Base-by-base conservation (phyloP, 179 eudicot genomes). In the Spergularia azorica region DNA sequence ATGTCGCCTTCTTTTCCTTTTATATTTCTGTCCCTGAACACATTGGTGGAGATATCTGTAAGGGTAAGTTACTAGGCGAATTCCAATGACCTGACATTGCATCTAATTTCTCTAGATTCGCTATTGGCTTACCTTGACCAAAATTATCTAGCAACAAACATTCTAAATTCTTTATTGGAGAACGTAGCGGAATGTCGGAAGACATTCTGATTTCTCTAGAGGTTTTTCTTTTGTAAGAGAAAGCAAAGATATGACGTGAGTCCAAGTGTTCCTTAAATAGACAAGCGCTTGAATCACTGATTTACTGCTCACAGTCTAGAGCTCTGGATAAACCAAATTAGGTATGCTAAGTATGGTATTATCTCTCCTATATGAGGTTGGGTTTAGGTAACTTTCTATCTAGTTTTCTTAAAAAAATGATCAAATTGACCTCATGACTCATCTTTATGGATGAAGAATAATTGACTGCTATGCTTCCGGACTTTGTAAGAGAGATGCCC, bases 1-100 rank as follows among this genome's bases (percentile, higher is more conserved):
- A 88, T 81, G 95, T 86, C 58, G 63, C 12, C 48, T 63, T 60
- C 55, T 13, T 13, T 77, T 18, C 15, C 63, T 61, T 36, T 21
- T 20, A 26, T 26, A 26, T 26, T 26, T 1, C 32, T 26, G 32
- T 26, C 15, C 52, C 55, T 60, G 3, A 38, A 63, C 15, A 43
- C 15, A 11, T 12, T 78, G 81, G 61, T 71, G 52, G 13, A 32
- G 60, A 18, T 75, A 20, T 26, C 17, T 73, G 51, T 17, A 62
- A 71, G 1, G 5, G 63, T 48, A 32, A 18, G 43, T 39, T 43
- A 26, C 32, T 36, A 20, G 57, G 36, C 50, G 21, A 14, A 41
- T 71, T 12, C 18, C 6, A 48, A 54, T 12, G 32, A 52, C 72
- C 9, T 63, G 59, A 17, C 26, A 14, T 62, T 10, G 39, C 13